A percentile compares a stretch with the other conserved stretches of the same genome.
These are phyloP conservation scores for Tetrahymena malaccensis DNA, from an alignment of 73 alveolate genomes.

Conservation along the genomic window DNA sequence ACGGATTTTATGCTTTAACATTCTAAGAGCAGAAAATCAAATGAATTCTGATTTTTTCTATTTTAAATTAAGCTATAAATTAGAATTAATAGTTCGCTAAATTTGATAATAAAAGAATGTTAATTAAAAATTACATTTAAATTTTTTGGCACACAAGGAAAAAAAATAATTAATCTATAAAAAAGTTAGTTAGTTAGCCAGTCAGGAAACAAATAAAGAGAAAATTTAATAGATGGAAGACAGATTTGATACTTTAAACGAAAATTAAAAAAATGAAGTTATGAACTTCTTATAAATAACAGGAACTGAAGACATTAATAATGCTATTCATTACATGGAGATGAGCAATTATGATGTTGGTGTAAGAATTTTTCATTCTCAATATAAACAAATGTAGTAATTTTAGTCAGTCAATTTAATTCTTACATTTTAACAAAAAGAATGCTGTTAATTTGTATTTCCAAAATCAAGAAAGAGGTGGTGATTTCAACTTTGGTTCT, in stretches of 20 bases:
- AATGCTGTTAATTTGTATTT: not conserved
- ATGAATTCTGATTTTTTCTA: not conserved
- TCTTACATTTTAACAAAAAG: not conserved
- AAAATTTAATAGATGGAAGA: not conserved
- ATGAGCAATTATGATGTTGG: not conserved
- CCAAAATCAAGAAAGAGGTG: not conserved
- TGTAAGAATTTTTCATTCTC: not conserved
- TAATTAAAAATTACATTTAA: not conserved
- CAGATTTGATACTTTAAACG: not conserved
- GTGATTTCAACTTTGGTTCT: not conserved
- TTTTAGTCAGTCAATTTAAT: not conserved
- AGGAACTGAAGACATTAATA: not conserved
- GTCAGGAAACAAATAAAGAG: not conserved
- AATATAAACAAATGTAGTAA: not conserved
- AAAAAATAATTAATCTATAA: not conserved
- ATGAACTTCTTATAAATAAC: not conserved
- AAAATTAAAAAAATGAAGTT: not conserved
- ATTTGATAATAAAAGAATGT: not conserved
- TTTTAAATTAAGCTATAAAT: not conserved
- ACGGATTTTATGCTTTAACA: not conserved
- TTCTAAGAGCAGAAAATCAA: not conserved
- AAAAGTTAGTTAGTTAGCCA: not conserved
- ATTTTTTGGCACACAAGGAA: not conserved
- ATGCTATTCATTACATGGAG: not conserved
- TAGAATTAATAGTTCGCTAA: not conserved